Conservation (phyloP, 2,329 filamentous ascomycete genomes). For the Neonectria faginata region DNA sequence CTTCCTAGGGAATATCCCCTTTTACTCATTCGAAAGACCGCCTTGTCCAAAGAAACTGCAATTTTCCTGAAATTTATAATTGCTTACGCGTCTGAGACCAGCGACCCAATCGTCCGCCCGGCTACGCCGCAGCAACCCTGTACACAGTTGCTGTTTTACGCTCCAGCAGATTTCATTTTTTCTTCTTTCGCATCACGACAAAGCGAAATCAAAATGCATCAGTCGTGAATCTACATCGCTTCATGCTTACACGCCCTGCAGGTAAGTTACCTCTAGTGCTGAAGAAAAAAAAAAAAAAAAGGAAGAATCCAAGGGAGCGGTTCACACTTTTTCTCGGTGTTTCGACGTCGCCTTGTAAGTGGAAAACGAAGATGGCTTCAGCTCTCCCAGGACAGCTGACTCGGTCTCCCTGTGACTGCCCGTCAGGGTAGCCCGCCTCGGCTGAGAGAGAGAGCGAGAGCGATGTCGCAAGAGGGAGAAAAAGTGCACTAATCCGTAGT, state of each 20-base stretch:
- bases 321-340: slow-evolving; percentile 2
- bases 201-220: background rate
- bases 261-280: slow-evolving; percentile 20
- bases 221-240: background rate
- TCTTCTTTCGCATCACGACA: slow-evolving; percentile 7
- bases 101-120: no score
- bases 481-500: background rate
- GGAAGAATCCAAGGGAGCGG: background rate
- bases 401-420: background rate
- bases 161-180: background rate
- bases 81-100: background rate
- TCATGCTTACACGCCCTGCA: slow-evolving; percentile 25
- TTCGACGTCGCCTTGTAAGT: background rate
- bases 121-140: background rate
- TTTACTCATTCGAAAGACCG: background rate
- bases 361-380: slow-evolving; percentile 6
- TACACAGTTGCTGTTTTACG: background rate
- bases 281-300: slow-evolving; percentile 2
- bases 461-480: slow-evolving; percentile 7
- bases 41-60: background rate
- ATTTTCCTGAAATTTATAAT: background rate
- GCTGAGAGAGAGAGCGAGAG: background rate
- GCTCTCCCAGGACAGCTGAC: background rate
- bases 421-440: slow-evolving; percentile 6
- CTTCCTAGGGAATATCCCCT: background rate